Conservation (phyloP, 768 basidiomycete genomes). For the Hysterangium stoloniferum region DNA sequence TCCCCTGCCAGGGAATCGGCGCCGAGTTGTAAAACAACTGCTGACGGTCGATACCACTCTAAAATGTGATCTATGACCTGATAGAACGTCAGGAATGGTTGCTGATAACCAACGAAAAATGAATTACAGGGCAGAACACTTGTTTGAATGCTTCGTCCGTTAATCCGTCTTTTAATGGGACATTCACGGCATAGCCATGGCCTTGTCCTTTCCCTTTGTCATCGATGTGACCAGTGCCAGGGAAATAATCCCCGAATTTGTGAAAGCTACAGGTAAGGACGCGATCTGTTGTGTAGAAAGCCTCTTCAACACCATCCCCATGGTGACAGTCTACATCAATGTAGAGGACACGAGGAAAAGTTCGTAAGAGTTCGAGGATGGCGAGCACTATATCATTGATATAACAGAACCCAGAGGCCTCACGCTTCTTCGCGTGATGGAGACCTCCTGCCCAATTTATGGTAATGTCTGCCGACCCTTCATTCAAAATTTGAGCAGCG, state of each 20-base stretch:
- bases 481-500: slow-evolving; percentile 72
- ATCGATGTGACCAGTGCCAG: slow-evolving; percentile 80
- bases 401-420: slow-evolving; percentile 98
- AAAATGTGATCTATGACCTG: slow-evolving; percentile 80
- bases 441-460: slow-evolving; percentile 99
- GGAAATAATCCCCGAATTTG: slow-evolving; percentile 94
- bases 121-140: slow-evolving; percentile 83
- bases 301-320: slow-evolving; percentile 98
- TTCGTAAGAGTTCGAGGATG: slow-evolving; percentile 87
- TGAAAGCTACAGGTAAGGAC: slow-evolving; percentile 98
- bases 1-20: slow-evolving; percentile 94
- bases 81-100: not conserved
- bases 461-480: slow-evolving; percentile 71
- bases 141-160: slow-evolving; percentile 81
- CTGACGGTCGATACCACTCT: slow-evolving; percentile 82
- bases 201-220: slow-evolving; percentile 84
- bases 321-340: slow-evolving; percentile 99
- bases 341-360: slow-evolving; percentile 82
- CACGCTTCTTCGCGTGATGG: slow-evolving; percentile 97
- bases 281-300: slow-evolving; percentile 94
- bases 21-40: slow-evolving; percentile 89
- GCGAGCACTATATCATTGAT: slow-evolving; percentile 96
- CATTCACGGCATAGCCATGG: slow-evolving; percentile 84
- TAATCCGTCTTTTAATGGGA: slow-evolving; percentile 91
- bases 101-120: not conserved